Evolutionary conservation across 768 basidiomycete genomes (phyloP).

Genomic region (Amanita polypyramis): DNA sequence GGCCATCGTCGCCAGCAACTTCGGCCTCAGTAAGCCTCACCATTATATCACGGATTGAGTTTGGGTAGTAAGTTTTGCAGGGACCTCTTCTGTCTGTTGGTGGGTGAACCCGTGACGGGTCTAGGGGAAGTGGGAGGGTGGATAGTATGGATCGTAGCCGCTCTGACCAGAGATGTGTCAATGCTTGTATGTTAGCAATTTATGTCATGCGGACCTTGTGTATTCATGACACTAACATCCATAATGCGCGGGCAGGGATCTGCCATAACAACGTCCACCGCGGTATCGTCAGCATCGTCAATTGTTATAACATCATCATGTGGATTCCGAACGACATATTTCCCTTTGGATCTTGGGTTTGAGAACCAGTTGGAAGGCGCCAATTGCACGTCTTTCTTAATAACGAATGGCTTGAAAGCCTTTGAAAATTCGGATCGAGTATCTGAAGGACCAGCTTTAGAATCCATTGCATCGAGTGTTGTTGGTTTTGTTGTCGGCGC

Average conservation of each 20-base stretch:
- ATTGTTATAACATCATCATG: neutral
- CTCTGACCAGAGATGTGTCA: conserved; percentile 17
- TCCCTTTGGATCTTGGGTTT: conserved; percentile 11
- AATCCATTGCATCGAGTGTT: conserved; percentile 15
- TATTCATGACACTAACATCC: conserved; percentile 23
- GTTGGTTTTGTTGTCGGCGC: conserved; percentile 26
- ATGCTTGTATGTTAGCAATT: neutral
- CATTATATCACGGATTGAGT: conserved; percentile 39
- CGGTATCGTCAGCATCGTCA: conserved; percentile 10
- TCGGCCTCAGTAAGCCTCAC: conserved; percentile 67
- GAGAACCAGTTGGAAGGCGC: conserved; percentile 69
- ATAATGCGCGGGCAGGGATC: conserved; percentile 12
- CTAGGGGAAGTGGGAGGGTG: conserved; percentile 20
- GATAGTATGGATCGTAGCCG: conserved; percentile 28
- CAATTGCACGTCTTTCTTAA: conserved; percentile 64
- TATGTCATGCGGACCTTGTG: conserved; percentile 25
- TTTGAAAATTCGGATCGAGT: conserved; percentile 56
- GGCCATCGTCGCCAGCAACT: conserved; percentile 56
- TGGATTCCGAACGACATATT: neutral
- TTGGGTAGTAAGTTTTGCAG: conserved; percentile 25
- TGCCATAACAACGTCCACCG: conserved; percentile 16
- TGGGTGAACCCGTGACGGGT: conserved; percentile 11
- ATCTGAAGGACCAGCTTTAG: conserved; percentile 23
- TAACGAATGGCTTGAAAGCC: conserved; percentile 67
- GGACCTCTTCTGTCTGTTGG: conserved; percentile 11